Evolutionary conservation across 1,284 basidiomycete genomes (phyloP).

Genomic region (Melampsora larici-populina): DNA sequence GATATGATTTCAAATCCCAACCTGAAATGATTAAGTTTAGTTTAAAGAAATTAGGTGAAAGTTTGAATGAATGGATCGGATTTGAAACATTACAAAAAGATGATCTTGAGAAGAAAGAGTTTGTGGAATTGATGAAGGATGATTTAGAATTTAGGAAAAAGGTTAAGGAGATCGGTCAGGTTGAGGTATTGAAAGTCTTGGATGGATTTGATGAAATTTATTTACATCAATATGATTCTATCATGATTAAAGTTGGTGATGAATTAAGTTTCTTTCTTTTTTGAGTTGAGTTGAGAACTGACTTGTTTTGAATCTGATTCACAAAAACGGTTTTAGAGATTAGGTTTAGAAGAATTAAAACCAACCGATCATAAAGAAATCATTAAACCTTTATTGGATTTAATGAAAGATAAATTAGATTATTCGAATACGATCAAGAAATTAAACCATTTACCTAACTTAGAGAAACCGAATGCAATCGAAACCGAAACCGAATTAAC

Average conservation of each 20-base stretch:
- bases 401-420: conserved; percentile 73
- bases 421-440: conserved; percentile 76
- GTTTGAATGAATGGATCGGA: not conserved
- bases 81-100: not conserved
- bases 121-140: not conserved
- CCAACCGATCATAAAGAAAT: conserved; percentile 64
- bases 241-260: not conserved
- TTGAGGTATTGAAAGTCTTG: not conserved
- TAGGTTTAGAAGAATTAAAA: conserved; percentile 64
- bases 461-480: conserved; percentile 47
- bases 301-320: not conserved
- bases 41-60: not conserved
- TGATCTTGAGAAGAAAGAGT: not conserved
- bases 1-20: not conserved
- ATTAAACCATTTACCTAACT: conserved; percentile 65
- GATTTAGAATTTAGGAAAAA: no score
- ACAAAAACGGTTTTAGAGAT: no score
- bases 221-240: not conserved
- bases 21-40: conserved; percentile 9
- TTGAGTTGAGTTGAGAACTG: not conserved
- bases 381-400: conserved; percentile 64
- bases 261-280: not conserved
- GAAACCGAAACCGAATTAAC: conserved; percentile 56
- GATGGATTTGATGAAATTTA: not conserved
- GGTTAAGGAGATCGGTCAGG: not conserved